These are phyloP conservation scores for Zea mays DNA, from an alignment of 176 grass and related monocot species.

Conservation along the genomic window Zm-B73-REFERENCE-NAM-5.0 NC_050097.1:5580001-5580500, in stretches of 20 bases:
- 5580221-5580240: not conserved
- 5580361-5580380: constrained; percentile 12
- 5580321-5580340: too few relatives aligned
- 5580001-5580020: too few relatives aligned
- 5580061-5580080: too few relatives aligned
- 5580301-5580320: not conserved
- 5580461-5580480: not conserved
- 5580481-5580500: too few relatives aligned
- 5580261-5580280: constrained; percentile 16
- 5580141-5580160: too few relatives aligned
- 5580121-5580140: too few relatives aligned
- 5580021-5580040: too few relatives aligned
- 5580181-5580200: too few relatives aligned
- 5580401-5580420: not conserved
- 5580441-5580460: not conserved
- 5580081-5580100: too few relatives aligned
- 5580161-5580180: too few relatives aligned
- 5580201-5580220: not conserved
- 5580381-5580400: constrained; percentile 7
- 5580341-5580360: constrained; percentile 9
- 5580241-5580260: constrained; percentile 6
- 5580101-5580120: too few relatives aligned
- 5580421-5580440: constrained; percentile 9
- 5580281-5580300: not conserved
- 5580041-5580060: too few relatives aligned